Evolutionary conservation across 768 basidiomycete species (phyloP), one percentile per base, ranked within the genome.

Genomic region (Kwoniella sp.): DNA sequence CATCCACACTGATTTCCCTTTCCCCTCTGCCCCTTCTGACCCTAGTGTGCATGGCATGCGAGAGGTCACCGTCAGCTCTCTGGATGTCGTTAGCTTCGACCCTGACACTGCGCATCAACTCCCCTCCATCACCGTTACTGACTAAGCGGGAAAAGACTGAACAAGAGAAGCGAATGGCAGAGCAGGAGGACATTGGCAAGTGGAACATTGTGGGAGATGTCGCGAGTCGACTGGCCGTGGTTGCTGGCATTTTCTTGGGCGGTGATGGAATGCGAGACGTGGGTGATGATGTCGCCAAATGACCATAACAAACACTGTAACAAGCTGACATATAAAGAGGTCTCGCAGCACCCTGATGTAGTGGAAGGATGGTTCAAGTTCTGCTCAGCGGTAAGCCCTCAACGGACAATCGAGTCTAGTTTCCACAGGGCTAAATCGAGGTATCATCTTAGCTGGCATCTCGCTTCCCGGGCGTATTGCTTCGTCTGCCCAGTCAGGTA

Each of bases 281-380:
- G 30, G 58, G 77, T 69, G 20, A 9, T 28, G 20, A 23, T 4
- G 4, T 22, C 28, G 12, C 41, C 17, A 9, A n/a, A n/a, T n/a
- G n/a, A n/a, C n/a, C n/a, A n/a, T n/a, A n/a, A n/a, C n/a, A n/a
- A n/a, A n/a, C n/a, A n/a, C n/a, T n/a, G n/a, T n/a, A n/a, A n/a
- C 2, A 25, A 22, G 34, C 28, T 26, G 20, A 47, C 45, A 25
- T n/a, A n/a, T n/a, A n/a, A n/a, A n/a, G n/a, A n/a, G 17, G 25
- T 23, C 23, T 8, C 50, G 28, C 58, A 95, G 92, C 92, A 95
- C 74, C 93, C 93, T 0, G 93, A 95, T 77, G 86, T 95, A 28
- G 91, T 92, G 17, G 92, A 93, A 75, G 88, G 87, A 26, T 94
- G 93, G 79, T 95, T 94, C 81, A 84, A 84, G 9, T 93, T 88